Base-by-base conservation (phyloP, 495 filamentous ascomycete species). In the Hypoxylon rickii region DNA sequence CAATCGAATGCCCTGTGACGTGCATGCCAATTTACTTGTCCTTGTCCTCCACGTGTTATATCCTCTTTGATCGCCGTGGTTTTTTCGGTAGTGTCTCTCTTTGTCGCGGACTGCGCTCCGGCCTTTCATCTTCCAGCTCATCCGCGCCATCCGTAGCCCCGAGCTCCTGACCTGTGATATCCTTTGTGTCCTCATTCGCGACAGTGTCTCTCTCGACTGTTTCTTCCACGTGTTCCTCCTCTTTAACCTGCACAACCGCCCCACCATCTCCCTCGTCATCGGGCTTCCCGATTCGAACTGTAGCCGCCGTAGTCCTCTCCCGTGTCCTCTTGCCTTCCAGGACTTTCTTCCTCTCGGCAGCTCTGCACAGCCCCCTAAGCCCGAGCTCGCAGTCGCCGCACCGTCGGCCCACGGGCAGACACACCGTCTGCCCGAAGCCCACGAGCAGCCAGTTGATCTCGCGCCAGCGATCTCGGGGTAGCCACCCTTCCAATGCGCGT, bases 381-480 rank as follows among this genome's bases (percentile, higher is more conserved):
- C 87, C 88, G 15, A 97, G 69, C 60, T 84, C 83, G 70, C 92
- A 97, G 22, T 92, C 88, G 26, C 89, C 90, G 68, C 92, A 97
- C 46, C 79, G 81, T 31, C 88, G 75, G 1, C 87, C 88, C 1
- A 95, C 85, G 1, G 92, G 90, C 56, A 90, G 68, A 72, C 94
- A 96, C 3, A 92, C 84, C 7, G 86, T 70, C 81, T 96, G 93
- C 2, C 93, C 93, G 53, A 96, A 81, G 0, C 93, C 93, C 36
- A 97, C 93, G 42, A 97, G 78, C 69, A 97, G 71, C 73, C 88
- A 86, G 67, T 97, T 97, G 65, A 97, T 96, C 72, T 95, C 91
- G 71, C 91, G 89, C 93, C 94, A 96, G 65, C 83, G 84, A 17
- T 96, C 91, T 55, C 72, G 78, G 6, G 93, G 92, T 55, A 97